These are phyloP conservation scores for Vitis hybrid DNA, from an alignment of 177 flowering plant genomes.

Conservation along the genomic window DNA sequence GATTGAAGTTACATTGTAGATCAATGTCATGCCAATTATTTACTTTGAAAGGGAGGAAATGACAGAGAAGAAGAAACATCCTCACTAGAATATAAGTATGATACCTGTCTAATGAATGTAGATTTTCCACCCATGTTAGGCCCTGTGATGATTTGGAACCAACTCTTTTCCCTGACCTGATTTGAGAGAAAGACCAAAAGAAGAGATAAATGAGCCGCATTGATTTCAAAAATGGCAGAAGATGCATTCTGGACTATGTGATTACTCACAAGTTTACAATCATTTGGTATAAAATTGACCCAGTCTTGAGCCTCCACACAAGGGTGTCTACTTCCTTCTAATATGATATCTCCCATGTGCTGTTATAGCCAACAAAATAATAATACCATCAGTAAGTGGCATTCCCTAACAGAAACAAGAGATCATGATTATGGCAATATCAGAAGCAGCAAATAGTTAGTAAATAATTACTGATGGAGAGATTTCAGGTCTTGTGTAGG, in stretches of 20 bases:
- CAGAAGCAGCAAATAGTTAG: constrained; percentile 9
- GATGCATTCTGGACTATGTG: constrained; percentile 1
- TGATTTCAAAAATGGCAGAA: constrained; percentile 3
- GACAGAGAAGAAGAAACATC: not conserved
- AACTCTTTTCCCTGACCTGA: constrained; percentile 85
- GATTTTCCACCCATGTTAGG: constrained; percentile 99
- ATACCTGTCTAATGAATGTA: constrained; percentile 97
- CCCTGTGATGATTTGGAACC: constrained; percentile 99
- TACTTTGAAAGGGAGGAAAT: not conserved
- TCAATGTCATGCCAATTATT: not conserved
- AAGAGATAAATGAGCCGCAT: constrained; percentile 2
- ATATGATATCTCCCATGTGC: constrained; percentile 86
- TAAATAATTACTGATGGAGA: constrained; percentile 64
- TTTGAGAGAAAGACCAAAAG: constrained; percentile 5
- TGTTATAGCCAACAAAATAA: constrained; percentile 27
- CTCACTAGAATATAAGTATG: constrained; percentile 4
- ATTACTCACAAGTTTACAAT: constrained; percentile 82
- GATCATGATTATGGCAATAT: not conserved
- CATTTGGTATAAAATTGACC: constrained; percentile 98
- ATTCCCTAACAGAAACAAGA: constrained; percentile 1
- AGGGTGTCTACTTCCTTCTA: constrained; percentile 95
- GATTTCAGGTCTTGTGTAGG: constrained; percentile 86
- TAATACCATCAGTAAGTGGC: not conserved
- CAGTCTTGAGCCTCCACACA: constrained; percentile 99
- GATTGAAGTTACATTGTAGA: not conserved